A percentile compares a stretch with the other conserved stretches of the same genome.
phyloP scores from a whole-genome alignment of 2,329 filamentous ascomycete genomes.

The Dothidotthia symphoricarpi region DNA sequence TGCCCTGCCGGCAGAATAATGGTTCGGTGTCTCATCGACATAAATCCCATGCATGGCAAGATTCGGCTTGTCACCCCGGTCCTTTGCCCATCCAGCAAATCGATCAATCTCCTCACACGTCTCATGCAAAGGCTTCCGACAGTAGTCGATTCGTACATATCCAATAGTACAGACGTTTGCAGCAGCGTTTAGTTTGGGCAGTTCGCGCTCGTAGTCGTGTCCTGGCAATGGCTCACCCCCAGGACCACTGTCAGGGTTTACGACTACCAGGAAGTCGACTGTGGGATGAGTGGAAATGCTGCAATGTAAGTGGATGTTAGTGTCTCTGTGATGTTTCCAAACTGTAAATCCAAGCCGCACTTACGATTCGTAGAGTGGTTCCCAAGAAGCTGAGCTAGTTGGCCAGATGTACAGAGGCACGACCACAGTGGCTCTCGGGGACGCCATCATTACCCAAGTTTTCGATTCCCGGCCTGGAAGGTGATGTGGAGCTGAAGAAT shows the following conservation, averaged over 20 bases:
- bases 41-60: constrained; percentile 50
- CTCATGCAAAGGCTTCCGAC: constrained; percentile 11
- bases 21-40: constrained; percentile 48
- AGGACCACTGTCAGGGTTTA: constrained; percentile 49
- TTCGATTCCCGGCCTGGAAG: background rate
- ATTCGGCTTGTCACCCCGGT: constrained; percentile 21
- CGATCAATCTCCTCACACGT: constrained; percentile 42
- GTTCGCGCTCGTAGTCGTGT: constrained; percentile 45
- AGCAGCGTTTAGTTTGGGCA: constrained; percentile 39
- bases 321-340: too few relatives aligned
- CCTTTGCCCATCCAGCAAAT: constrained; percentile 44
- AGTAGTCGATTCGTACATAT: constrained; percentile 52
- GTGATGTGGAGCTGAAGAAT: background rate
- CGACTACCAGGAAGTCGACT: constrained; percentile 46
- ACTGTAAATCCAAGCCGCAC: background rate
- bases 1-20: constrained; percentile 1
- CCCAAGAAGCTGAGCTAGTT: background rate
- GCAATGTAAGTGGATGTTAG: background rate
- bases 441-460: background rate
- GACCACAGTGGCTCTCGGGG: background rate
- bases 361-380: constrained; percentile 1
- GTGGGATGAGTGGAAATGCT: constrained; percentile 25
- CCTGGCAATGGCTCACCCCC: constrained; percentile 45
- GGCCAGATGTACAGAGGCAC: constrained; percentile 4
- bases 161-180: constrained; percentile 50